Evolutionary conservation across 176 grass and related monocot species (phyloP).

Genomic region (Ensete ventricosum): DNA sequence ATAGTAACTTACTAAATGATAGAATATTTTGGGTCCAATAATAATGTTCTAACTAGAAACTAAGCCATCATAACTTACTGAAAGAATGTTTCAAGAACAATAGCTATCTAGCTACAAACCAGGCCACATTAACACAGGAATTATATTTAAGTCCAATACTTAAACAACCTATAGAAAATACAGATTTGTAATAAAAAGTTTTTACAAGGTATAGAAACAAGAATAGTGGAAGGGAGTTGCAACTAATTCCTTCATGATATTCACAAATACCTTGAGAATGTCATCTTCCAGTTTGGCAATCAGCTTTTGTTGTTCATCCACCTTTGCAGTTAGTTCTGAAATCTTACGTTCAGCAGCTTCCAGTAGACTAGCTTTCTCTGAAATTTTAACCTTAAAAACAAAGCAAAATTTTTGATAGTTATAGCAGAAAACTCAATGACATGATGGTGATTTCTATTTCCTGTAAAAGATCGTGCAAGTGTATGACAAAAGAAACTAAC

Average conservation of each 20-base stretch:
- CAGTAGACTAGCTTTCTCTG: constrained; percentile 67
- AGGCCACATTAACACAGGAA: not conserved
- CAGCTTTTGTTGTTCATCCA: constrained; percentile 88
- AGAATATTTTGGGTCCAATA: too few relatives aligned
- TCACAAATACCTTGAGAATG: constrained; percentile 71
- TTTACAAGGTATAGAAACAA: not conserved
- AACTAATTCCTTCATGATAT: constrained; percentile 19
- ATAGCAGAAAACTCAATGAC: not conserved
- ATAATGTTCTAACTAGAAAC: too few relatives aligned
- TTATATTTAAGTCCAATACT: not conserved
- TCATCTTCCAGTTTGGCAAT: constrained; percentile 97
- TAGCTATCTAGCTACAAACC: too few relatives aligned
- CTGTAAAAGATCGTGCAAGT: not conserved
- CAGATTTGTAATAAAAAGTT: not conserved
- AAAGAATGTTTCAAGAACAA: too few relatives aligned
- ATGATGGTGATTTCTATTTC: not conserved
- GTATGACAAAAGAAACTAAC: not conserved
- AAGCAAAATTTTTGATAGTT: not conserved
- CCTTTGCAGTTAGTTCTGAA: constrained; percentile 55
- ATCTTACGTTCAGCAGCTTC: constrained; percentile 74
- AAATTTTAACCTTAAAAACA: constrained; percentile 87
- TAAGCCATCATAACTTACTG: too few relatives aligned
- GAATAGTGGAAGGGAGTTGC: constrained; percentile 6
- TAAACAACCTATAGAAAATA: not conserved
- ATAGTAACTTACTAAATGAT: too few relatives aligned